Conservation (phyloP, 345 rosid genomes). For the Eucalyptus tenuipes region DNA sequence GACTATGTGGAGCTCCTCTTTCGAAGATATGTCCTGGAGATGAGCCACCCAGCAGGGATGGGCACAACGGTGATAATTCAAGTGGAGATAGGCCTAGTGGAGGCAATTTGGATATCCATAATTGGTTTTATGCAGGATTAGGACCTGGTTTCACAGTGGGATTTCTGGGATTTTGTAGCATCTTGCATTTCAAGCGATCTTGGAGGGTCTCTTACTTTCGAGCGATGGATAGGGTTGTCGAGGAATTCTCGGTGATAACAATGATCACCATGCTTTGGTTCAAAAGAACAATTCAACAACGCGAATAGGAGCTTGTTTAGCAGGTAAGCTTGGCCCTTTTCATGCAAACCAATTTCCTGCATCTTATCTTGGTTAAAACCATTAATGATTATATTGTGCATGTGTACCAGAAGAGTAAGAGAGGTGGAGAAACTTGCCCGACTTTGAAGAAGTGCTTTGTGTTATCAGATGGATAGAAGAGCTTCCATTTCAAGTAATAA, state of each 20-base stretch:
- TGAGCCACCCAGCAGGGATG: not conserved
- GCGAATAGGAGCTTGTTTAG: not conserved
- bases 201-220: not conserved
- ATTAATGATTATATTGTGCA: not conserved
- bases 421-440: not conserved
- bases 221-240: not conserved
- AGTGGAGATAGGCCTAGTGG: not conserved
- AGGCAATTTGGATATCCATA: not conserved
- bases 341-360: not conserved
- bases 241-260: not conserved
- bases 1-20: not conserved
- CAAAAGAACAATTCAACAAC: not conserved
- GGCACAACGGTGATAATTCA: not conserved
- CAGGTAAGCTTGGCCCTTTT: not conserved
- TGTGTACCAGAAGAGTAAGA: not conserved
- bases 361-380: not conserved
- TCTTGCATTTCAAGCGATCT: not conserved
- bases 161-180: not conserved
- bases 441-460: not conserved
- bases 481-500: not conserved
- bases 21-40: not conserved
- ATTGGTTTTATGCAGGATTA: not conserved
- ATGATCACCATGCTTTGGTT: not conserved
- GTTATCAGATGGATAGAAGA: not conserved
- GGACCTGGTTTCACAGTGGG: not conserved